These are phyloP conservation scores for Closterium sp. DNA, from an alignment of 139 green algal species.

Conservation along the genomic window DNA sequence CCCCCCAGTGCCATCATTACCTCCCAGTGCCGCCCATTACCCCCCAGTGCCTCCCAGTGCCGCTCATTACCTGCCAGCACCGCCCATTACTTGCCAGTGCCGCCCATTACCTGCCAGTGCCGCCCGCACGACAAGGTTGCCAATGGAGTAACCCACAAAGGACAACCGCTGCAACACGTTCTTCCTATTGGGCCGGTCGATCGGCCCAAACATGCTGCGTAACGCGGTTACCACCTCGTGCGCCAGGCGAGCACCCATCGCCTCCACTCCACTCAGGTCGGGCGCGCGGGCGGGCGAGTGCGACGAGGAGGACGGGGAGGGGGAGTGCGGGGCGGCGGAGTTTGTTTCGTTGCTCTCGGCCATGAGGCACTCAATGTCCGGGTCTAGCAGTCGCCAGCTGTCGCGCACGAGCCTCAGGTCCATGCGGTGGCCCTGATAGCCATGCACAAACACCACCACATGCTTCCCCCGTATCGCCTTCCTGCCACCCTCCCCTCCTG, in stretches of 20 bases:
- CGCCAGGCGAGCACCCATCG: slow-evolving; percentile 44
- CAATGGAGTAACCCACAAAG: slow-evolving; percentile 72
- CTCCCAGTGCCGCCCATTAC: too few species aligned
- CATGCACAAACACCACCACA: slow-evolving; percentile 50
- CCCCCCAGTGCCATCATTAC: too few species aligned
- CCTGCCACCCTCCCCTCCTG: neutral
- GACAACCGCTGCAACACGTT: slow-evolving; percentile 28
- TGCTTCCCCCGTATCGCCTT: slow-evolving; percentile 7
- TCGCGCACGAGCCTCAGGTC: slow-evolving; percentile 64
- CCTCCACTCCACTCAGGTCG: slow-evolving; percentile 13
- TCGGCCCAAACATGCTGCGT: slow-evolving; percentile 16
- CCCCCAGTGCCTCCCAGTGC: too few species aligned
- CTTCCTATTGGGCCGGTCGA: slow-evolving; percentile 7
- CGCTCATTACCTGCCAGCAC: too few species aligned
- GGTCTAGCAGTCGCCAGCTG: slow-evolving; percentile 58
- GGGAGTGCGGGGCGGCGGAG: slow-evolving; percentile 10
- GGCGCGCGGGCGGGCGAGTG: neutral
- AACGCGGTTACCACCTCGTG: slow-evolving; percentile 38
- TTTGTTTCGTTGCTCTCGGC: slow-evolving; percentile 51
- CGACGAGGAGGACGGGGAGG: neutral
- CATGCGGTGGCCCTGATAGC: slow-evolving; percentile 50
- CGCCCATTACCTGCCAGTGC: slow-evolving; percentile 49
- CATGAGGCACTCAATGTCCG: slow-evolving; percentile 58
- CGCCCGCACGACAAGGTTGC: slow-evolving; percentile 68
- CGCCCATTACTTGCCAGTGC: neutral